These are phyloP conservation scores for Rhipidocladum racemiflorum DNA, from an alignment of 176 grass and related monocot genomes.

Conservation along the genomic window DNA sequence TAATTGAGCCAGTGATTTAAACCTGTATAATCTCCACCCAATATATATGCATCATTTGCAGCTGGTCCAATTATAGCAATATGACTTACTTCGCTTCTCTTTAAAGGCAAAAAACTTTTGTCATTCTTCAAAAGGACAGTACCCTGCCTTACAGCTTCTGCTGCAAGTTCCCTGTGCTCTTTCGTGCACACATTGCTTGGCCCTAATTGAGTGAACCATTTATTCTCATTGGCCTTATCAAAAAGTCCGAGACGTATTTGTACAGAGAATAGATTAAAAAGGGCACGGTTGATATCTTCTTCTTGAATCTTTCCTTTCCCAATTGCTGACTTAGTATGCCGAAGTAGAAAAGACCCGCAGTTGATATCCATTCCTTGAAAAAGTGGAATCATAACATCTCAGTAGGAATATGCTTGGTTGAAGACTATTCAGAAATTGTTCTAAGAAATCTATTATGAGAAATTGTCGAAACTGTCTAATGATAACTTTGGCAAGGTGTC, in stretches of 20 bases:
- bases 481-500: not conserved
- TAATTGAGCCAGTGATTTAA: not conserved
- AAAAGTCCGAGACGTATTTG: constrained; percentile 78
- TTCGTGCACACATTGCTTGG: constrained; percentile 56
- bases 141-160: constrained; percentile 77
- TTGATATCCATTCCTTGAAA: constrained; percentile 97
- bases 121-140: constrained; percentile 86
- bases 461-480: not conserved
- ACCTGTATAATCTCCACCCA: constrained; percentile 90
- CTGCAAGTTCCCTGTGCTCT: constrained; percentile 75
- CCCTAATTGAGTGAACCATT: constrained; percentile 54
- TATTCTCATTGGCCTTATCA: constrained; percentile 36
- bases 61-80: constrained; percentile 72
- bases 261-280: constrained; percentile 87
- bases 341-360: constrained; percentile 76
- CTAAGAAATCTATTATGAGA: constrained; percentile 1
- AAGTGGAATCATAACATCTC: not conserved
- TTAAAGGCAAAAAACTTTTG: constrained; percentile 65
- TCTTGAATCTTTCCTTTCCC: constrained; percentile 75
- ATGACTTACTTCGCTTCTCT: constrained; percentile 44
- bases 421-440: not conserved
- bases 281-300: constrained; percentile 69
- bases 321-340: constrained; percentile 61
- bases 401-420: not conserved
- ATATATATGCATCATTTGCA: constrained; percentile 52